These are phyloP conservation scores for Fusarium foetens DNA, from an alignment of 2,329 filamentous ascomycete species.

Conservation along the genomic window DNA sequence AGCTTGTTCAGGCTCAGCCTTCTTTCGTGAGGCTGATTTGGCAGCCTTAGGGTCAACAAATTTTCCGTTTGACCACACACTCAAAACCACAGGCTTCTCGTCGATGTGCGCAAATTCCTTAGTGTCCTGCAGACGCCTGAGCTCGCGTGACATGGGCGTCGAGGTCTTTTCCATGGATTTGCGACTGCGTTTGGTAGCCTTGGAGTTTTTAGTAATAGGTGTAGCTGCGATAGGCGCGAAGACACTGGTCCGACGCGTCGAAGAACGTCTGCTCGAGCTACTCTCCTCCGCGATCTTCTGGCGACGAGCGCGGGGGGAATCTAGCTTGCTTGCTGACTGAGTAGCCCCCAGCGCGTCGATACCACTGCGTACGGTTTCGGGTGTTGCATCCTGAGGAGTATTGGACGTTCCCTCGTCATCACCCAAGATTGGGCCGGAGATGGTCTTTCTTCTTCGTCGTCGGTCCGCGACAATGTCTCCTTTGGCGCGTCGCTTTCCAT, in stretches of 20 bases:
- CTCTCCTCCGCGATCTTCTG: constrained; percentile 43
- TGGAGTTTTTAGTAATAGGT: constrained; percentile 60
- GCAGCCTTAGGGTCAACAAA: constrained; percentile 60
- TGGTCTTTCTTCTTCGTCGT: constrained; percentile 59
- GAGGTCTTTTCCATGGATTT: constrained; percentile 62
- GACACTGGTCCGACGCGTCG: constrained; percentile 52
- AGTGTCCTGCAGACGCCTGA: constrained; percentile 69
- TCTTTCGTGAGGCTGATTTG: constrained; percentile 53
- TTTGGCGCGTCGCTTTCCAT: constrained; percentile 66
- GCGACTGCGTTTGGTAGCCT: constrained; percentile 69
- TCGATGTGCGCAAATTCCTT: constrained; percentile 71
- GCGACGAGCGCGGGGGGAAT: constrained; percentile 49
- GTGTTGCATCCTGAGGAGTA: constrained; percentile 23
- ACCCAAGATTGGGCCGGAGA: constrained; percentile 52
- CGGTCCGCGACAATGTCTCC: constrained; percentile 59
- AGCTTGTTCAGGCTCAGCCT: constrained; percentile 43
- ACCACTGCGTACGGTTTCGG: constrained; percentile 47
- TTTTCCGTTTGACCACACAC: constrained; percentile 74
- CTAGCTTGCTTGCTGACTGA: constrained; percentile 54
- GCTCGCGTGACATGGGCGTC: constrained; percentile 64
- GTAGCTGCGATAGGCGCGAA: constrained; percentile 56
- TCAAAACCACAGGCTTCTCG: constrained; percentile 65
- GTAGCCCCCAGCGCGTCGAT: constrained; percentile 60
- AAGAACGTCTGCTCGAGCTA: constrained; percentile 52
- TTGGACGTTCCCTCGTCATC: constrained; percentile 14